Conservation (phyloP, 768 basidiomycete genomes). For the Lactifluus hygrophoroides region DNA sequence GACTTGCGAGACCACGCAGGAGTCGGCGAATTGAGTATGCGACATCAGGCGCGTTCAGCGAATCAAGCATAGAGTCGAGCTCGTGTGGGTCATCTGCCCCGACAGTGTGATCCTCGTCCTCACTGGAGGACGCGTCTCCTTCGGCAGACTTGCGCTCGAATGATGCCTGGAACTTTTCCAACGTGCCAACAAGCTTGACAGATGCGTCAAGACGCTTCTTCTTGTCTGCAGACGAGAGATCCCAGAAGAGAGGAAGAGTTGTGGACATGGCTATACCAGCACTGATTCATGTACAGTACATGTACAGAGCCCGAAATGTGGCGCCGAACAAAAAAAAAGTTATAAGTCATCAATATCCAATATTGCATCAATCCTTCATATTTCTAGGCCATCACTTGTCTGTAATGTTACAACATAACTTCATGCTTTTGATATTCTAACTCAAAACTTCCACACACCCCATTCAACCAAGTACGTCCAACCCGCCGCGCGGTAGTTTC, state of each 20-base stretch:
- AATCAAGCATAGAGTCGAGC: conserved; percentile 46
- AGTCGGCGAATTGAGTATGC: conserved; percentile 86
- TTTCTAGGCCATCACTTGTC: not conserved
- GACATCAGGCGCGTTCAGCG: conserved; percentile 80
- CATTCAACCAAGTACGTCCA: conserved; percentile 11
- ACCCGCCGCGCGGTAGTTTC: conserved; percentile 47
- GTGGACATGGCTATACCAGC: conserved; percentile 51
- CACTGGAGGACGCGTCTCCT: conserved; percentile 30
- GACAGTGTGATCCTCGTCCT: conserved; percentile 20
- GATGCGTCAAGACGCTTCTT: conserved; percentile 80
- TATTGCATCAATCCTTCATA: not conserved
- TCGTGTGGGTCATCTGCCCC: conserved; percentile 16
- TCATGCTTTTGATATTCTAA: conserved; percentile 3
- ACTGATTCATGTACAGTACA: too few relatives aligned
- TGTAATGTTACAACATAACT: not conserved
- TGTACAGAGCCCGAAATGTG: not conserved
- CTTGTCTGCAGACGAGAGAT: conserved; percentile 74
- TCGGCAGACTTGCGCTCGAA: conserved; percentile 38
- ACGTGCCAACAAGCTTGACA: conserved; percentile 67
- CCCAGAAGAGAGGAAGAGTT: conserved; percentile 90
- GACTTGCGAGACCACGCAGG: conserved; percentile 81
- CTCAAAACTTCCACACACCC: not conserved
- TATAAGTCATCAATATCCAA: too few relatives aligned
- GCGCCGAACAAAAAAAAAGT: conserved; percentile 1
- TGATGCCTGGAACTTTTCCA: conserved; percentile 78